Evolutionary conservation across 2,329 filamentous ascomycete species (phyloP).

Genomic region (Scytalidium sp.): DNA sequence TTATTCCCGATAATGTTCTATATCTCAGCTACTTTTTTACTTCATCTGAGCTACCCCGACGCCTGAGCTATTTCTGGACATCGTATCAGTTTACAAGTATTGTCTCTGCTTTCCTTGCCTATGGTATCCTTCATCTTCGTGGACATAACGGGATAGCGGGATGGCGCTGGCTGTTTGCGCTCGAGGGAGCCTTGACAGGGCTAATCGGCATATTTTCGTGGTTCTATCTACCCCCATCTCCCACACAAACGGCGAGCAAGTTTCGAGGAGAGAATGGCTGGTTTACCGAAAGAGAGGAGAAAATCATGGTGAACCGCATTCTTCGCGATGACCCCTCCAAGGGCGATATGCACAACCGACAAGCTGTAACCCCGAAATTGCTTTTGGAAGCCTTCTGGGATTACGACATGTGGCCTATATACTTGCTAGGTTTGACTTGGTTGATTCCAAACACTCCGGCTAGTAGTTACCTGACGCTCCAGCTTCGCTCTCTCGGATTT

Average conservation of each 20-base stretch:
- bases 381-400: constrained; percentile 45
- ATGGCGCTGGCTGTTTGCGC: constrained; percentile 41
- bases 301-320: constrained; percentile 62
- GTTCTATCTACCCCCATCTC: constrained; percentile 55
- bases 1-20: too few species aligned
- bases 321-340: constrained; percentile 48
- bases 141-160: constrained; percentile 16
- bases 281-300: constrained; percentile 60
- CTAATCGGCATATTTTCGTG: too few species aligned
- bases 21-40: constrained; percentile 25
- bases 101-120: constrained; percentile 19
- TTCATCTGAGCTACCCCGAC: constrained; percentile 19
- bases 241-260: constrained; percentile 55
- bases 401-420: constrained; percentile 49
- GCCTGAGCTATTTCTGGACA: constrained; percentile 22
- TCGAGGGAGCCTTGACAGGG: constrained; percentile 30
- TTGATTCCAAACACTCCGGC: neutral
- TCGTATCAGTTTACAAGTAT: constrained; percentile 16
- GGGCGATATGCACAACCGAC: constrained; percentile 42
- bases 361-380: constrained; percentile 38
- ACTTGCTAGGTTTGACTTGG: constrained; percentile 28
- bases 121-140: constrained; percentile 20
- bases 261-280: constrained; percentile 44
- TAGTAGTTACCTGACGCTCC: neutral
- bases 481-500: neutral